Evolutionary conservation across 164 flowering plant species (phyloP), one percentile per base, ranked within the genome.

Genomic region (Macadamia tetraphylla): DNA sequence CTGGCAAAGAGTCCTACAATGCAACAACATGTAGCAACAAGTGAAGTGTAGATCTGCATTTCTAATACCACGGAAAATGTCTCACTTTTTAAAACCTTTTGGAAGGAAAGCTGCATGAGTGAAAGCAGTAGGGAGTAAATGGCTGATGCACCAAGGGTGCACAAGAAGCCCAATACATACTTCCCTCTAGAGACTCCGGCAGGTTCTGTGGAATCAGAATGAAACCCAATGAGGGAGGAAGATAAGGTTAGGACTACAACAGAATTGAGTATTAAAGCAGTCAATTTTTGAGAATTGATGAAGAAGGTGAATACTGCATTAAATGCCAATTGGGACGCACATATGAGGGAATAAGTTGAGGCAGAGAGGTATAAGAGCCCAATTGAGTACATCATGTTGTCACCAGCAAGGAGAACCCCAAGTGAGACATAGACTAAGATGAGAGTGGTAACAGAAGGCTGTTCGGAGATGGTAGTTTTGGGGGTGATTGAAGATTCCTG

Each of bases 1-100:
- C 82, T 79, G 6, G 72, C 81, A 67, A 81, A 81, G 42, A 81
- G 77, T 12, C 80, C 84, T 1, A 81, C 65, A 13, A 75, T 14
- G 15, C 75, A 62, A 62, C 30, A 72, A 66, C 69, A 67, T 0
- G 79, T 76, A 9, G 84, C 79, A n/a, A 77, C 77, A 3, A 73
- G 11, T 18, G 78, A 46, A 3, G 76, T 66, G 61, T 52, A 77
- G 29, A 81, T 70, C 70, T 67, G 75, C 81, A 81, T 81, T 31
- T 77, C 70, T 67, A 81, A 62, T 6, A 79, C 76, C 29, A 66
- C 76, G 7, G 70, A 63, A 61, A 81, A 73, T 6, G 73, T 77
- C 44, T 77, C 76, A 64, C 66, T 72, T 66, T 73, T 70, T 6
- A 76, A 9, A n/a, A 81, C 65, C 69, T 74, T 78, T 71, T 81